Base-by-base conservation (phyloP, 352 stramenopile species). In the Pythium dissimile region DNA sequence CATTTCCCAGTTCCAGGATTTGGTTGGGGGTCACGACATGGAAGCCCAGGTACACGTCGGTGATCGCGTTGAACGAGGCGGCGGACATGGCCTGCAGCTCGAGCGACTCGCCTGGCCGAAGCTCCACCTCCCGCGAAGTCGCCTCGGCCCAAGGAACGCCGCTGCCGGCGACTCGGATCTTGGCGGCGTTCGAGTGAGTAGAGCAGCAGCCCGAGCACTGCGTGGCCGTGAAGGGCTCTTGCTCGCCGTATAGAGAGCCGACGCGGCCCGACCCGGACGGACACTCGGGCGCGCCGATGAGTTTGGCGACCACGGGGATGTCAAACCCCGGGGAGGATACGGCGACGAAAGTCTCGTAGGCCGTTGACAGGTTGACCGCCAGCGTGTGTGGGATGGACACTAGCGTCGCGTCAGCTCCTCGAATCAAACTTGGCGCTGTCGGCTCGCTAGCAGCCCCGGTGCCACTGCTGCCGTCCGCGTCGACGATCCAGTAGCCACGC, bases 21-120 rank as follows among this genome's bases (percentile, higher is more conserved):
- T 79, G 73, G 59, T 89, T 92, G 3, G 78, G 54, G 0, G 80
- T 88, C 30, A 88, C 67, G 13, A 88, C 65, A 39, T 92, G 83
- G 58, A 92, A 92, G 21, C 62, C 78, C 5, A 92, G 5, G 58
- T 84, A 87, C 6, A 90, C 78, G 45, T 89, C 77, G 1, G 75
- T 57, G 48, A 81, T 58, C 12, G 83, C 69, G 59, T 86, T 87
- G 59, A 89, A 90, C 21, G 72, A 71, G 3, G 59, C 28, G 0
- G 83, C 77, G 1, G 78, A 75, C n/a, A 56, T 67, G 5, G 71
- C 72, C 13, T 65, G 52, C 5, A 90, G 56, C 45, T 88, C 76
- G 24, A 90, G 54, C 7, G 63, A 62, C 16, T 88, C 65, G 1
- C 75, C 76, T 16, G 76, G 74, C 1, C 49, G 54, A 15, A 87